phyloP scores from a whole-genome alignment of 2,329 filamentous ascomycete species.

The Hypomyces perniciosus region DNA sequence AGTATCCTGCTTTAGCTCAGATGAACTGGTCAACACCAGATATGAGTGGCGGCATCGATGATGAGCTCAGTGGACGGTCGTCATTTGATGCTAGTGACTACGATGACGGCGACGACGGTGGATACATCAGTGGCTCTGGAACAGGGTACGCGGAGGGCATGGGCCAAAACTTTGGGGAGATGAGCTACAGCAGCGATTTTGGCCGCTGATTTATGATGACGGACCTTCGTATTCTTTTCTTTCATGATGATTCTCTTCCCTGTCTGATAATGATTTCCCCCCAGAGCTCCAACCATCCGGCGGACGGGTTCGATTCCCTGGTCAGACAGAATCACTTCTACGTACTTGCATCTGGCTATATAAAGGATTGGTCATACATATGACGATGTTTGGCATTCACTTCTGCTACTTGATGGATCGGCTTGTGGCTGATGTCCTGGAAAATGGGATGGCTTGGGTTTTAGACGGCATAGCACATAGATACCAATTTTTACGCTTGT shows the following conservation, averaged over 20 bases:
- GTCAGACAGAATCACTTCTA: too few relatives aligned
- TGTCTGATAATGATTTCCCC: not conserved
- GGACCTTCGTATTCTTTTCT: not conserved
- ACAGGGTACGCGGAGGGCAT: constrained; percentile 54
- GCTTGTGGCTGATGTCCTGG: not conserved
- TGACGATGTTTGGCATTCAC: not conserved
- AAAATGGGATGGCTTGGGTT: constrained; percentile 7
- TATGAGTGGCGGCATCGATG: constrained; percentile 66
- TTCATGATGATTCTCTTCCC: not conserved
- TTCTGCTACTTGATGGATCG: not conserved
- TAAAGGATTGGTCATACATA: not conserved
- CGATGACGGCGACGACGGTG: constrained; percentile 65
- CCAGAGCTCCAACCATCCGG: not conserved
- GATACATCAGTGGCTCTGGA: constrained; percentile 59
- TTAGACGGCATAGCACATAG: constrained; percentile 12
- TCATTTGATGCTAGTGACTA: constrained; percentile 79
- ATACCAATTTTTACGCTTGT: constrained; percentile 12
- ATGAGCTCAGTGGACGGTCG: constrained; percentile 70
- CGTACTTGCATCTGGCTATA: not conserved
- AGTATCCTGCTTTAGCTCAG: constrained; percentile 88
- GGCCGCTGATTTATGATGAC: constrained; percentile 31
- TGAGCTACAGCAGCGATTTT: constrained; percentile 48
- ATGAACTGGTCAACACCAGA: constrained; percentile 70
- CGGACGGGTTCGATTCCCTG: not conserved
- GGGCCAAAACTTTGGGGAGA: constrained; percentile 47